Conservation (phyloP, 257 asterid species). For the Paulownia fortunei region DNA sequence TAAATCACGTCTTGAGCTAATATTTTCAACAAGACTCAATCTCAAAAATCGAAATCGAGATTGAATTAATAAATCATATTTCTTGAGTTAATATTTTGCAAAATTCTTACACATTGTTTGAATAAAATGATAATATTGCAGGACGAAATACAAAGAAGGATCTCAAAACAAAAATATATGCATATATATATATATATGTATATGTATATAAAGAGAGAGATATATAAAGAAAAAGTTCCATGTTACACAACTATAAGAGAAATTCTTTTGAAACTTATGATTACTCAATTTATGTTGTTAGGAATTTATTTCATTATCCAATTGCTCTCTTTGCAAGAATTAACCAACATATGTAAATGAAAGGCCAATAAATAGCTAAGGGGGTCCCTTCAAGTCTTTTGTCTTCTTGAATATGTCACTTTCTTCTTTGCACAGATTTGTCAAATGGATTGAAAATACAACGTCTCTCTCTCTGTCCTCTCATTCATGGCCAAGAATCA, state of each 20-base stretch:
- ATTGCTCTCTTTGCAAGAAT: slow-evolving; percentile 5
- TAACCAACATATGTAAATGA: slow-evolving; percentile 24
- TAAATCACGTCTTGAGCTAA: no score
- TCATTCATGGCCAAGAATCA: slow-evolving; percentile 49
- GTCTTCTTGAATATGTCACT: slow-evolving; percentile 37
- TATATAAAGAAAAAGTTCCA: no score
- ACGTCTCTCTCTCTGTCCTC: slow-evolving; percentile 39
- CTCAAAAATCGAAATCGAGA: no score
- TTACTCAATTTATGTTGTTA: not conserved
- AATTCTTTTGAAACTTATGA: not conserved
- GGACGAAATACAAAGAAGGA: no score
- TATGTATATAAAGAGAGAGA: no score
- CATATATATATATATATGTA: no score
- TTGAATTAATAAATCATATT: no score
- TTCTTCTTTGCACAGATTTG: slow-evolving; percentile 29
- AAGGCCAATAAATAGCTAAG: slow-evolving; percentile 30
- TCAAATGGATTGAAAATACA: slow-evolving; percentile 33
- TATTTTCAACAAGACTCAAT: no score
- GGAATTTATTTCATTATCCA: not conserved
- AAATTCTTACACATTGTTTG: no score
- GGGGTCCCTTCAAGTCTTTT: slow-evolving; percentile 2
- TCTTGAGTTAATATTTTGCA: no score
- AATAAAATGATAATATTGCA: no score
- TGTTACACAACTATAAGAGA: not conserved
- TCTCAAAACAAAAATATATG: no score